These are phyloP conservation scores for Paecilomyces niveus DNA, from an alignment of 2,329 filamentous ascomycete genomes.

Conservation along the genomic window DNA sequence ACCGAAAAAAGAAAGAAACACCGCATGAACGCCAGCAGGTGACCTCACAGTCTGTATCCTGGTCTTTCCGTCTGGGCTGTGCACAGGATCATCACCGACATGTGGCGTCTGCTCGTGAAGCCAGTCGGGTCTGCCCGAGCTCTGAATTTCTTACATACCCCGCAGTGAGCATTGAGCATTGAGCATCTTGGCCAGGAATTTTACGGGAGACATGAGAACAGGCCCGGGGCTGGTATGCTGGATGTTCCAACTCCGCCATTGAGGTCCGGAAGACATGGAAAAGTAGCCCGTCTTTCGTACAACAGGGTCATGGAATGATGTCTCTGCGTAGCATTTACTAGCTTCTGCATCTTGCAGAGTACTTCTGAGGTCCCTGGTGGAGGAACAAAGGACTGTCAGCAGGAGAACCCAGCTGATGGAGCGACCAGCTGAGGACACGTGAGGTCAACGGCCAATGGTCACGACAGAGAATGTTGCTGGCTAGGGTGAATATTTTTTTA, in stretches of 20 bases:
- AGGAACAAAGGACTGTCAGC: neutral
- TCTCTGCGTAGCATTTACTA: neutral
- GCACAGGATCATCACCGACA: neutral
- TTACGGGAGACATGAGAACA: neutral
- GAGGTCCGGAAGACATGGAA: neutral
- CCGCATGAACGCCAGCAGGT: neutral
- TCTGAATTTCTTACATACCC: neutral
- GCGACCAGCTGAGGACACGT: neutral
- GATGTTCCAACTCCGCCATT: neutral
- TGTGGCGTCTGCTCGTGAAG: neutral
- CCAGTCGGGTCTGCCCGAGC: neutral
- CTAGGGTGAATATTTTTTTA: neutral
- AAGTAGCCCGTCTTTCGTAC: neutral
- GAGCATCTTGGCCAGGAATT: neutral
- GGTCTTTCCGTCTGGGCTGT: neutral
- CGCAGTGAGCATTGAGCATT: neutral
- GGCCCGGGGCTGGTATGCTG: neutral
- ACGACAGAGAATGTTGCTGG: neutral
- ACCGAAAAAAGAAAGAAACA: neutral
- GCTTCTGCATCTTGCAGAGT: neutral
- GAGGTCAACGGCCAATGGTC: neutral
- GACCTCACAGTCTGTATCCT: neutral
- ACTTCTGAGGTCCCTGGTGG: neutral
- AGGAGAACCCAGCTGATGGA: neutral
- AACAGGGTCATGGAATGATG: neutral